A percentile compares a stretch with the other conserved stretches of the same genome.
phyloP scores from a whole-genome alignment of 108 stramenopile genomes.

The Nitzschia sp. region DNA sequence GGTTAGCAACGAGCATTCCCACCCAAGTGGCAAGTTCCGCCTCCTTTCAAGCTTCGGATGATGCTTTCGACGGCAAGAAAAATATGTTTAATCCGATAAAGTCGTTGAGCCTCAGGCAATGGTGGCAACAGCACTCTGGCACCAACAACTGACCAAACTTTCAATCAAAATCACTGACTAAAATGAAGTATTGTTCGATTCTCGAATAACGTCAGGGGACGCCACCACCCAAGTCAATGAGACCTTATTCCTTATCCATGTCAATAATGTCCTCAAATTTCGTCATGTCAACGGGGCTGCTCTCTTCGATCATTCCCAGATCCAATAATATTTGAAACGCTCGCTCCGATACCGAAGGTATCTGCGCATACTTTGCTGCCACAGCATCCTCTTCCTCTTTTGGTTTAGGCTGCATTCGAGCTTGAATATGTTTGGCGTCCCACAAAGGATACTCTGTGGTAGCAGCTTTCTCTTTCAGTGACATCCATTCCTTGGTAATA shows the following conservation, averaged over 20 bases:
- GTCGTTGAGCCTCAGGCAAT: too few species aligned
- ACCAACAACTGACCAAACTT: too few species aligned
- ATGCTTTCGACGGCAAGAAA: too few species aligned
- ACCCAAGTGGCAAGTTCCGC: too few species aligned
- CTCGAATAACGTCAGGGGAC: too few species aligned
- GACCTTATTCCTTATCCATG: conserved; percentile 2
- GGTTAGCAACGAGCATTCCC: too few species aligned
- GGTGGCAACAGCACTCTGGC: too few species aligned
- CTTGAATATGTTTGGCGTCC: not conserved
- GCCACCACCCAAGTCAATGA: too few species aligned
- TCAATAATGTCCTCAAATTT: conserved; percentile 3
- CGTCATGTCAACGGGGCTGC: not conserved
- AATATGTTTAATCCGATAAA: too few species aligned
- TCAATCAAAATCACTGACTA: too few species aligned
- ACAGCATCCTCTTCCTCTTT: conserved; percentile 23
- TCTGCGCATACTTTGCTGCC: conserved; percentile 30
- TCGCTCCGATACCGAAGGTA: conserved; percentile 45
- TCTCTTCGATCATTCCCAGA: conserved; percentile 38
- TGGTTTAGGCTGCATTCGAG: conserved; percentile 30
- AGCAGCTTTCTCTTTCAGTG: not conserved
- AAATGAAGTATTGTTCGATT: too few species aligned
- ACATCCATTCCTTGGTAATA: not conserved
- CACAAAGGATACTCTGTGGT: not conserved
- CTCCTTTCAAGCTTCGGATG: too few species aligned
- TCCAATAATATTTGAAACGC: conserved; percentile 55